A percentile compares a stretch with the other conserved stretches of the same genome.
Conservation (phyloP, 768 basidiomycete species). For the Leccinum incarnatum region DNA sequence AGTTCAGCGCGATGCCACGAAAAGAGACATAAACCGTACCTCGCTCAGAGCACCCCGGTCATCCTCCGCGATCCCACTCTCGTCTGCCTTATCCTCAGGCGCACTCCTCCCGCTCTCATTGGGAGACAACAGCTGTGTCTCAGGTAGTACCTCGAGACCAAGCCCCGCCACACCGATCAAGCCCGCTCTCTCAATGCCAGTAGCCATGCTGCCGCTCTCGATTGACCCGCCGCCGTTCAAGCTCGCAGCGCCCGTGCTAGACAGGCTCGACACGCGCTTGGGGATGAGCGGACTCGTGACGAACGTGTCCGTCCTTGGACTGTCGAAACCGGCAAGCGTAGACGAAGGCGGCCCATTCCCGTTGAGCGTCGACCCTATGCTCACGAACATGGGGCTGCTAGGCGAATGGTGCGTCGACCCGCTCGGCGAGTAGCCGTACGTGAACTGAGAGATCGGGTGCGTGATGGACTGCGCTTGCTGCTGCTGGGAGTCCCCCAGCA, state of each 20-base stretch:
- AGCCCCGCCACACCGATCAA: conserved; percentile 25
- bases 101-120: conserved; percentile 55
- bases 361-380: conserved; percentile 30
- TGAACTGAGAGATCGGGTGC: conserved; percentile 29
- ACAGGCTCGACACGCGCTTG: conserved; percentile 28
- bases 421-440: conserved; percentile 32
- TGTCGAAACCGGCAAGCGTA: conserved; percentile 33
- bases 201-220: conserved; percentile 16
- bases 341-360: conserved; percentile 20
- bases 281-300: conserved; percentile 13
- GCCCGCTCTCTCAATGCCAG: conserved; percentile 21
- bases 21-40: conserved; percentile 38
- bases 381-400: conserved; percentile 38
- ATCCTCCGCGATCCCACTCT: conserved; percentile 35
- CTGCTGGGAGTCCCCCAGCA: conserved; percentile 47
- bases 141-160: conserved; percentile 35
- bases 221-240: conserved; percentile 24
- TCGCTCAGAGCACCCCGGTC: conserved; percentile 66
- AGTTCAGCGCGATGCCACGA: not conserved
- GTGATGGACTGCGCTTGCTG: conserved; percentile 32
- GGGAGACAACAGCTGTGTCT: conserved; percentile 57
- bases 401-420: conserved; percentile 46
- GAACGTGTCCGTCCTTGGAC: conserved; percentile 24
- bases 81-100: conserved; percentile 33
- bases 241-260: conserved; percentile 24